Percentiles rank a stretch among this genome's conserved stretches.
Evolutionary conservation across 306 rosid genomes (phyloP).

Genomic region (Cyclanthera cordifolia): DNA sequence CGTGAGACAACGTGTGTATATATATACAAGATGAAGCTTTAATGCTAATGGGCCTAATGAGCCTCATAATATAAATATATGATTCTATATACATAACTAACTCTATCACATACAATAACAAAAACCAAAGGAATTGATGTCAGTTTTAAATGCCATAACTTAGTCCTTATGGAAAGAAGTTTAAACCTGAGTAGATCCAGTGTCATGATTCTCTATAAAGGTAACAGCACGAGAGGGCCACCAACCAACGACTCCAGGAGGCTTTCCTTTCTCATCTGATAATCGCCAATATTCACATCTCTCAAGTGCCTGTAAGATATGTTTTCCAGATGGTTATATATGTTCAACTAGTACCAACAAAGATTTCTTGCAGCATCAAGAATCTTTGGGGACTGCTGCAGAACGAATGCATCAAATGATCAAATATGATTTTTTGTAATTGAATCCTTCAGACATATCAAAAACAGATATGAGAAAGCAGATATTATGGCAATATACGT

Average conservation of each 20-base stretch:
- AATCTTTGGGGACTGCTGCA: background rate
- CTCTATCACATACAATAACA: no score
- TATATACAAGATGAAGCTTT: no score
- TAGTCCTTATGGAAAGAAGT: slow-evolving; percentile 5
- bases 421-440: background rate
- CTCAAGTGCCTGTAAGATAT: slow-evolving; percentile 47
- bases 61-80: no score
- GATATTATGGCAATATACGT: background rate
- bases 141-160: slow-evolving; percentile 3
- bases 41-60: no score
- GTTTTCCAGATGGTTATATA: slow-evolving; percentile 5
- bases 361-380: background rate
- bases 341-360: background rate
- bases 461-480: background rate
- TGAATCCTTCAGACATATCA: background rate
- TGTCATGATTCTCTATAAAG: slow-evolving; percentile 93
- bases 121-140: background rate
- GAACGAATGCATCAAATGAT: background rate
- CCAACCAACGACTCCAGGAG: slow-evolving; percentile 98
- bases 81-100: no score
- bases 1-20: no score
- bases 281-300: slow-evolving; percentile 94
- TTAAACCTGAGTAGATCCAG: slow-evolving; percentile 96
- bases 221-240: slow-evolving; percentile 99
- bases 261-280: slow-evolving; percentile 79